Percentiles rank a stretch among this genome's conserved stretches.
phyloP scores from a whole-genome alignment of 208 protist genomes.

The Leishmania arabica region DNA sequence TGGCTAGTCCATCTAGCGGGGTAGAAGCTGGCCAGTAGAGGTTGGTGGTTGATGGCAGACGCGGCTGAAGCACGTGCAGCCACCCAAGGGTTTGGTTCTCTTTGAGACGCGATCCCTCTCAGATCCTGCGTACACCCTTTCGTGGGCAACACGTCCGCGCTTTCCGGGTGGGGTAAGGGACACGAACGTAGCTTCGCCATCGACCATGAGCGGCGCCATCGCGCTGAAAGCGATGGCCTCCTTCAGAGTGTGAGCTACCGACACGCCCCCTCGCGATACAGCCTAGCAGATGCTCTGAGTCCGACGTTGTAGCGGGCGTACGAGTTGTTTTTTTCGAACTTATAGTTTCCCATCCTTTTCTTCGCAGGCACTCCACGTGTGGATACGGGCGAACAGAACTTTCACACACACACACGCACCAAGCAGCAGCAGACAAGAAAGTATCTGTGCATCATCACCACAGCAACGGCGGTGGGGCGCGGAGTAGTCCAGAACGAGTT shows the following conservation, averaged over 20 bases:
- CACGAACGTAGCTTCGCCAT: neutral
- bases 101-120: neutral
- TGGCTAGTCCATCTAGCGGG: neutral
- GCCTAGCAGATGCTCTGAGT: neutral
- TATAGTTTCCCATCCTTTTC: neutral
- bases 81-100: neutral
- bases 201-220: neutral
- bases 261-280: neutral
- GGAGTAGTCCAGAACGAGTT: neutral
- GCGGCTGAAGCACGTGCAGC: neutral
- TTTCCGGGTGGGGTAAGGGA: neutral
- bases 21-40: too few species aligned
- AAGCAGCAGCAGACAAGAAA: neutral
- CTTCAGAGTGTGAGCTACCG: neutral
- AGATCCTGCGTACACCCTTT: neutral
- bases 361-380: neutral
- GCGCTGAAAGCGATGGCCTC: neutral
- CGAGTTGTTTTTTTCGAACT: neutral
- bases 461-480: neutral
- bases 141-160: neutral
- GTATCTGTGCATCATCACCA: neutral
- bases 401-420: neutral
- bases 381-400: neutral
- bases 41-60: too few species aligned
- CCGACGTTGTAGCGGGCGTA: neutral